Evolutionary conservation across 1,284 basidiomycete genomes (phyloP).

Genomic region (Tremellales sp.): DNA sequence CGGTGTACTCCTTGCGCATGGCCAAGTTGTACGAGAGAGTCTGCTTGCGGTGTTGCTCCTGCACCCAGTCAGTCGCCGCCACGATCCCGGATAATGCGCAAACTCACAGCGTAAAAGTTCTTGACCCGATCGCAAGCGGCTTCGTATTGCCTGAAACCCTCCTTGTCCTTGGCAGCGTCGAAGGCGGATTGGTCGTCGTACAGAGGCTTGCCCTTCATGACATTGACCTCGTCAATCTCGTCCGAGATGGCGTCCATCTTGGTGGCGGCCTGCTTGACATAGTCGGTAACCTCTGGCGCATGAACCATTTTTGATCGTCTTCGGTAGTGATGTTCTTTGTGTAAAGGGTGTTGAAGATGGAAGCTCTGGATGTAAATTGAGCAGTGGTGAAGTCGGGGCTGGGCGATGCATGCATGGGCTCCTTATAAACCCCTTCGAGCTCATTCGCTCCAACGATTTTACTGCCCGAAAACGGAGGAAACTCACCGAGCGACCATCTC

Average conservation of each 20-base stretch:
- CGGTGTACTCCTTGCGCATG: constrained; percentile 51
- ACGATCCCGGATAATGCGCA: not conserved
- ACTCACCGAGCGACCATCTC: too few species aligned
- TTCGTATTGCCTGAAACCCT: constrained; percentile 51
- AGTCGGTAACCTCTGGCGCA: constrained; percentile 40
- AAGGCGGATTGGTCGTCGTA: constrained; percentile 65
- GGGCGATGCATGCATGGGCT: not conserved
- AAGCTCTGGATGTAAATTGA: too few species aligned
- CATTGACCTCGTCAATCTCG: constrained; percentile 61
- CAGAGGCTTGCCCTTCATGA: constrained; percentile 33
- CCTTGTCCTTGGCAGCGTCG: constrained; percentile 72
- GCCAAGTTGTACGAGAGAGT: constrained; percentile 77
- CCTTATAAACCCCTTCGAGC: not conserved
- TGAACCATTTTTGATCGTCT: constrained; percentile 19
- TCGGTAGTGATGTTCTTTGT: constrained; percentile 2
- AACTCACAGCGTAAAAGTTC: constrained; percentile 60
- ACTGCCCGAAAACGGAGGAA: not conserved
- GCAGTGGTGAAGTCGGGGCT: not conserved
- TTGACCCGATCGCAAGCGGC: constrained; percentile 79
- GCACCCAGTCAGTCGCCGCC: not conserved
- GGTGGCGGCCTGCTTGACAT: constrained; percentile 27
- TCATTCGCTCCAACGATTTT: not conserved
- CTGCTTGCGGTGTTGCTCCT: constrained; percentile 83
- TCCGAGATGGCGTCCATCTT: constrained; percentile 66
- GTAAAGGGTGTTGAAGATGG: too few species aligned